A percentile compares a stretch with the other conserved stretches of the same genome.
phyloP scores from a whole-genome alignment of 2,329 filamentous ascomycete species.

The Sarocladiaceae sp. region DNA sequence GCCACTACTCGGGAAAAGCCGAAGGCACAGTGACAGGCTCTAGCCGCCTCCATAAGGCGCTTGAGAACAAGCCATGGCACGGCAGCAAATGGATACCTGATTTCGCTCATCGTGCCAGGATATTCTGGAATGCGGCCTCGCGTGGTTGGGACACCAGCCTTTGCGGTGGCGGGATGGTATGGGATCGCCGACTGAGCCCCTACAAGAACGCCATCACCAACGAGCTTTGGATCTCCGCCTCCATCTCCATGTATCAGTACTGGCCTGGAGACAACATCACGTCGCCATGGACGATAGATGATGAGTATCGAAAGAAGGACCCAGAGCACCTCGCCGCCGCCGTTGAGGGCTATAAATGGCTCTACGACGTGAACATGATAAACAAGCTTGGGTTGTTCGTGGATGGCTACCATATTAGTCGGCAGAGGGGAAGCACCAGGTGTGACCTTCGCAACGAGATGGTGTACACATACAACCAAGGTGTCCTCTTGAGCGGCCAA shows the following conservation, averaged over 20 bases:
- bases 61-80: constrained; percentile 57
- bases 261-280: constrained; percentile 75
- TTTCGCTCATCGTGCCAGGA: constrained; percentile 74
- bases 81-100: constrained; percentile 67
- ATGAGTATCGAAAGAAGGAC: constrained; percentile 34
- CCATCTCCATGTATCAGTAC: constrained; percentile 81
- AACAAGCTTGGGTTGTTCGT: constrained; percentile 68
- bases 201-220: constrained; percentile 99
- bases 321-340: constrained; percentile 66
- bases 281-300: constrained; percentile 51
- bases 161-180: constrained; percentile 84
- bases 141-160: constrained; percentile 75
- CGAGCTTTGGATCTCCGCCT: constrained; percentile 79
- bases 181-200: constrained; percentile 72
- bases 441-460: constrained; percentile 81
- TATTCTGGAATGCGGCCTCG: constrained; percentile 79
- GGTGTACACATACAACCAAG: constrained; percentile 96
- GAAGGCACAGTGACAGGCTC: too few relatives aligned
- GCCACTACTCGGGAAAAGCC: constrained; percentile 45
- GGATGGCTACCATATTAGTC: constrained; percentile 82
- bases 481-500: constrained; percentile 76
- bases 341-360: constrained; percentile 73
- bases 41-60: constrained; percentile 21
- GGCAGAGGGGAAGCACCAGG: constrained; percentile 56
- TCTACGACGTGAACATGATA: constrained; percentile 73